phyloP scores from a whole-genome alignment of 2,329 filamentous ascomycete genomes.

The Paradendryphiella salina region DNA sequence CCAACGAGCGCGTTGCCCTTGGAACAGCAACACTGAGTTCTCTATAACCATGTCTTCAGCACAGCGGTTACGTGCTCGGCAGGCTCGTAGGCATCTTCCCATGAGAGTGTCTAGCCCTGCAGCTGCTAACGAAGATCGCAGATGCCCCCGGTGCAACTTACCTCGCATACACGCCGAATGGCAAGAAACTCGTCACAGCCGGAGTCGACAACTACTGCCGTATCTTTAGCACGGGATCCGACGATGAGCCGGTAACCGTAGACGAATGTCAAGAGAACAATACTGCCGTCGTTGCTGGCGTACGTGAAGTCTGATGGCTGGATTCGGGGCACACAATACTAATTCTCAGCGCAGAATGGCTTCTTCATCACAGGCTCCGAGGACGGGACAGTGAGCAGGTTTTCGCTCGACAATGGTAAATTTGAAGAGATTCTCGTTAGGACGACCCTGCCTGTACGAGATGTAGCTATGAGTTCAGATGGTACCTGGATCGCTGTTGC shows the following conservation, averaged over 20 bases:
- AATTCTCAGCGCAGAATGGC: conserved; percentile 59
- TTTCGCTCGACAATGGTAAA: conserved; percentile 72
- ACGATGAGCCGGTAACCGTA: conserved; percentile 89
- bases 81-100: conserved; percentile 35
- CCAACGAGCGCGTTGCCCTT: conserved; percentile 5
- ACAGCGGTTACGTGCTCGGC: conserved; percentile 34
- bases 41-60: conserved; percentile 15
- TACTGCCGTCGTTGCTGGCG: conserved; percentile 72
- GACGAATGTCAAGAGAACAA: conserved; percentile 91
- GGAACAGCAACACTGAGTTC: conserved; percentile 6
- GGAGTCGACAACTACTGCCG: conserved; percentile 93
- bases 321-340: conserved; percentile 12
- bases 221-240: conserved; percentile 86
- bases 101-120: background rate
- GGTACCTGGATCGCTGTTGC: conserved; percentile 88
- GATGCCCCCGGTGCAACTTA: conserved; percentile 86
- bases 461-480: conserved; percentile 80
- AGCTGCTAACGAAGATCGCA: conserved; percentile 37
- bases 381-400: conserved; percentile 94
- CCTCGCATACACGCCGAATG: conserved; percentile 87
- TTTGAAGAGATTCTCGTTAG: conserved; percentile 84
- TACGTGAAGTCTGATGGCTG: conserved; percentile 41
- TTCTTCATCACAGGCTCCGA: conserved; percentile 90
- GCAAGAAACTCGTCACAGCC: conserved; percentile 82
- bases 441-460: conserved; percentile 81